Evolutionary conservation across 257 asterid species (phyloP).

Genomic region (Lycium barbarum): DNA sequence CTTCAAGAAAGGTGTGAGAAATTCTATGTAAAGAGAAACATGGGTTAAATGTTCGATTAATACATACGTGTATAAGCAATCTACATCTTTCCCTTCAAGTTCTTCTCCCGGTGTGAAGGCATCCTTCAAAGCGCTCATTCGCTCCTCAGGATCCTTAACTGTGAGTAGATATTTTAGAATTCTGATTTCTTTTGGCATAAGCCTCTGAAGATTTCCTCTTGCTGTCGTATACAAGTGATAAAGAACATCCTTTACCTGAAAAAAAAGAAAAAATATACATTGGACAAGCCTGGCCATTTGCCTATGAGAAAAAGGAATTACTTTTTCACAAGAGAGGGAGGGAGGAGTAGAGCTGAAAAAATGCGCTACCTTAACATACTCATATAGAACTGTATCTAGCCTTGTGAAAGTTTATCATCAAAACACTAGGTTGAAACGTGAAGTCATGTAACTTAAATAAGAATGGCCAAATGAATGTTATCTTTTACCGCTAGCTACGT

Average conservation of each 20-base stretch:
- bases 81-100: conserved; percentile 74
- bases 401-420: background rate
- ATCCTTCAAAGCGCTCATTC: conserved; percentile 68
- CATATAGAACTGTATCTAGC: background rate
- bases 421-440: background rate
- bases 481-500: background rate
- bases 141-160: conserved; percentile 85
- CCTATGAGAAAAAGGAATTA: background rate
- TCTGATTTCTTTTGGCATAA: conserved; percentile 89
- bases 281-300: background rate
- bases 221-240: conserved; percentile 78
- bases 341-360: background rate
- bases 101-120: conserved; percentile 97
- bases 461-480: background rate
- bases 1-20: background rate
- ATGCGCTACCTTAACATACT: background rate
- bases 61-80: conserved; percentile 80
- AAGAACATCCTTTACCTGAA: conserved; percentile 79
- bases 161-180: conserved; percentile 83
- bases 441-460: background rate
- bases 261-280: background rate
- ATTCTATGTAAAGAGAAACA: background rate
- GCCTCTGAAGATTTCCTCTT: conserved; percentile 84
- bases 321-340: background rate
- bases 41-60: conserved; percentile 12